A percentile compares a stretch with the other conserved stretches of the same genome.
Conservation (phyloP, 495 filamentous ascomycete species). For the Hyaloscypha variabilis region DNA sequence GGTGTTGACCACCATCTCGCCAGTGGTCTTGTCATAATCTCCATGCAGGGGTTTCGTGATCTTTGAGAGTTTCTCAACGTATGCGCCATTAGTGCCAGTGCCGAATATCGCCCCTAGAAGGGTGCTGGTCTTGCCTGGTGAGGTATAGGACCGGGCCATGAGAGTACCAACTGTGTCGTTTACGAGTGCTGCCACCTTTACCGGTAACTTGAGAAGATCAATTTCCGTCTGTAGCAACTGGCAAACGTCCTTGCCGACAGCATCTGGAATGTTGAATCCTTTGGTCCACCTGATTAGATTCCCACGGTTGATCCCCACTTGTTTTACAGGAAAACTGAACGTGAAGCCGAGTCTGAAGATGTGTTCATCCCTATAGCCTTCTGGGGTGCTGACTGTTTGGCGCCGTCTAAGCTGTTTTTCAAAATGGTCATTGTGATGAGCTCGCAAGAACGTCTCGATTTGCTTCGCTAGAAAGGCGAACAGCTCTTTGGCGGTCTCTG, state of each 20-base stretch:
- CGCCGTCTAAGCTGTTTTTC: conserved; percentile 65
- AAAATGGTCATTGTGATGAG: conserved; percentile 90
- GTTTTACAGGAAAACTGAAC: conserved; percentile 95
- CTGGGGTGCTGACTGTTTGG: conserved; percentile 52
- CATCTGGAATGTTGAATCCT: conserved; percentile 93
- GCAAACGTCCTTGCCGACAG: conserved; percentile 93
- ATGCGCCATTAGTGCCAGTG: conserved; percentile 94
- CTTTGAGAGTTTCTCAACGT: conserved; percentile 74
- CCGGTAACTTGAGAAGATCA: conserved; percentile 81
- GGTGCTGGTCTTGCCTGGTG: conserved; percentile 83
- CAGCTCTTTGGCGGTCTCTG: conserved; percentile 81
- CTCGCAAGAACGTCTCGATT: conserved; percentile 82
- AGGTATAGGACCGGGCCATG: conserved; percentile 95
- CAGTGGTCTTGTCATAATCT: conserved; percentile 79
- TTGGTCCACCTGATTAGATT: conserved; percentile 96
- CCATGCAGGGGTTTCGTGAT: conserved; percentile 67
- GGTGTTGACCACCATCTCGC: conserved; percentile 96
- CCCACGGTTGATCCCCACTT: conserved; percentile 91
- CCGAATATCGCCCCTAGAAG: conserved; percentile 92
- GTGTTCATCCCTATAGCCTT: conserved; percentile 63
- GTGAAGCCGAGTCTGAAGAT: conserved; percentile 94
- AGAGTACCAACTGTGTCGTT: conserved; percentile 98
- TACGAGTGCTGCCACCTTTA: conserved; percentile 90
- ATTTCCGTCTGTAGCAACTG: conserved; percentile 88
- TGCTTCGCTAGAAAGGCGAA: conserved; percentile 93